Conservation (phyloP, 148 eudicot species). For the Silene uniflora region DNA sequence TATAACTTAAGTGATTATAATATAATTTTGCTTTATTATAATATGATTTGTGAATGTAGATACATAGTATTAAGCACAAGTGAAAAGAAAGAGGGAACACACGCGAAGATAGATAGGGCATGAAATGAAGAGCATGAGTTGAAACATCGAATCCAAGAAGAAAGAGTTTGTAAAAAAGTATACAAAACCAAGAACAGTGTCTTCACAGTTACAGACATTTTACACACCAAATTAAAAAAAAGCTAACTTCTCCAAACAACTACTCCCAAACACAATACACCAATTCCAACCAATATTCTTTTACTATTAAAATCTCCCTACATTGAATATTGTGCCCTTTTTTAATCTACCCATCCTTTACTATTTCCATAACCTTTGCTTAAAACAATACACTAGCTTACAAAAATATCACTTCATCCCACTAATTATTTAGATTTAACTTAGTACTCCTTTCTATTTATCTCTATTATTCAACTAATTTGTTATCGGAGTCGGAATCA, state of each 20-base stretch:
- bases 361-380: neutral
- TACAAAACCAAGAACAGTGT: slow-evolving; percentile 16
- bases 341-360: neutral
- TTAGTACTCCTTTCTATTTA: too few relatives aligned
- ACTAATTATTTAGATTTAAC: neutral
- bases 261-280: slow-evolving; percentile 18
- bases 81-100: neutral
- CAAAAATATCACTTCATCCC: slow-evolving; percentile 9
- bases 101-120: neutral
- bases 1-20: too few relatives aligned
- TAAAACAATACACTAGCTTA: slow-evolving; percentile 5
- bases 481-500: too few relatives aligned
- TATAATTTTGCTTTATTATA: too few relatives aligned
- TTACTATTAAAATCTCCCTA: neutral
- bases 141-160: slow-evolving; percentile 18
- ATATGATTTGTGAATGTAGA: too few relatives aligned
- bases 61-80: too few relatives aligned
- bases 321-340: neutral
- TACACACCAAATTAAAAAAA: neutral
- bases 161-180: neutral
- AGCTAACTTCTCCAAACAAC: slow-evolving; percentile 9
- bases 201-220: slow-evolving; percentile 14
- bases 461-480: too few relatives aligned
- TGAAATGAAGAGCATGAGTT: neutral
- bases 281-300: slow-evolving; percentile 21